Evolutionary conservation across 2,329 filamentous ascomycete genomes (phyloP).

Genomic region (Xenosphaeropsis pyriputrescens): DNA sequence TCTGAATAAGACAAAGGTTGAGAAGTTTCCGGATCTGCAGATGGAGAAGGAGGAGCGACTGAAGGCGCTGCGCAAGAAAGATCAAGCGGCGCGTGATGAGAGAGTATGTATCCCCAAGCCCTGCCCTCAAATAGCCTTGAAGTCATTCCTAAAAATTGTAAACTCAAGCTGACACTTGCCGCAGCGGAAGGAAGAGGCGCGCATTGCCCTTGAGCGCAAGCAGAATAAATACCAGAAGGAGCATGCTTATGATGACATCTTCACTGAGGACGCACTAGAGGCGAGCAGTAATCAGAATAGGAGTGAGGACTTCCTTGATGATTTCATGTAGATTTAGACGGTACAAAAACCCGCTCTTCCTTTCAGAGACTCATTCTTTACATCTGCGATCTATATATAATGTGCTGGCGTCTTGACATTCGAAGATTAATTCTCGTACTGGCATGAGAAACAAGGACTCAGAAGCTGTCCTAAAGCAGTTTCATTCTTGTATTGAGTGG

Average conservation of each 20-base stretch:
- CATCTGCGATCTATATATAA: too few species aligned
- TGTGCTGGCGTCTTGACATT: too few species aligned
- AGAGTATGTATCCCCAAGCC: slow-evolving; percentile 32
- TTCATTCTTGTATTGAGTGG: too few species aligned
- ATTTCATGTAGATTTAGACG: slow-evolving; percentile 80
- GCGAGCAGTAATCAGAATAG: slow-evolving; percentile 75
- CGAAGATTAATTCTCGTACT: too few species aligned
- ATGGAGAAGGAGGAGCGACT: slow-evolving; percentile 69
- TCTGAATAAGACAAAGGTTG: slow-evolving; percentile 91
- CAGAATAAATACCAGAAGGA: slow-evolving; percentile 90
- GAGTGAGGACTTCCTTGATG: slow-evolving; percentile 64
- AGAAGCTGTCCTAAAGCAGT: too few species aligned
- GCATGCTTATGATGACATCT: slow-evolving; percentile 92
- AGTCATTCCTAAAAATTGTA: too few species aligned
- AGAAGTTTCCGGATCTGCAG: slow-evolving; percentile 72
- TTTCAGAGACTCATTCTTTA: too few species aligned
- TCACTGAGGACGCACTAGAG: slow-evolving; percentile 69
- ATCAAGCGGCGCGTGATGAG: slow-evolving; percentile 45
- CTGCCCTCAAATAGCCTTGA: too few species aligned
- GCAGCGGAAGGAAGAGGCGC: slow-evolving; percentile 64
- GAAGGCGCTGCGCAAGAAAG: slow-evolving; percentile 55
- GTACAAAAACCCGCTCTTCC: too few species aligned
- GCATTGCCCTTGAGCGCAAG: slow-evolving; percentile 63
- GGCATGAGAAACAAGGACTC: too few species aligned
- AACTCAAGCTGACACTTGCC: background rate